Evolutionary conservation across 73 alveolate species (phyloP), one percentile per base, ranked within the genome.

Genomic region (Strombidium stylifer): DNA sequence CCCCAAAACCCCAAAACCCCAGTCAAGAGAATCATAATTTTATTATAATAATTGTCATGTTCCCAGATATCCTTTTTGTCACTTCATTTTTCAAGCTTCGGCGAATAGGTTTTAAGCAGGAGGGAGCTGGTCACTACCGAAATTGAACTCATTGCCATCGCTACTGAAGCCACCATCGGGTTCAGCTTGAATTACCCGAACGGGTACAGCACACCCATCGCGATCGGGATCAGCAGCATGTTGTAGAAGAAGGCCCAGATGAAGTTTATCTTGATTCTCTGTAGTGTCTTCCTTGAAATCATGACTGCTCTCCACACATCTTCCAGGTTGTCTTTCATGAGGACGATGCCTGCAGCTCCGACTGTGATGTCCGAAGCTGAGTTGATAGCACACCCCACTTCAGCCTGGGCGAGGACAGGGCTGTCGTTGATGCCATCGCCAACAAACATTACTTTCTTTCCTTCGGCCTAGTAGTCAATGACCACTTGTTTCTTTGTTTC

Each of bases 361-460:
- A 79, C 73, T 3, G 99, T 89, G 57, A 94, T 82, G 31, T 91
- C 97, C 0, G 96, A 73, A 14, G 94, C 93, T 20, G 84, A 56
- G 34, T 85, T 90, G 69, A 94, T 94, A n/a, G 99, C 99, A 6
- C 85, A 86, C 32, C 99, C 99, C 6, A 94, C 84, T 64, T 91
- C 92, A 20, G 95, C 83, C 18, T 84, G 78, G 3, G 97, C 93
- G 12, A 93, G 65, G 12, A 87, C 93, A 30, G 98, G 98, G 10
- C 92, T 73, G 74, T 94, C 99, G 77, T 94, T 94, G 25, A 94
- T 67, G 14, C 99, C 99, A 67, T 94, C 99, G 8, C 99, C 99
- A 11, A 94, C 94, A 48, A 94, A 86, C 79, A 81, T 56, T 3
- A 94, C 98, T 3, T 52, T 49, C 16, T 76, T 75, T 31, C 82